phyloP scores from a whole-genome alignment of 495 filamentous ascomycete genomes.

The Penicillium verhagenii region DNA sequence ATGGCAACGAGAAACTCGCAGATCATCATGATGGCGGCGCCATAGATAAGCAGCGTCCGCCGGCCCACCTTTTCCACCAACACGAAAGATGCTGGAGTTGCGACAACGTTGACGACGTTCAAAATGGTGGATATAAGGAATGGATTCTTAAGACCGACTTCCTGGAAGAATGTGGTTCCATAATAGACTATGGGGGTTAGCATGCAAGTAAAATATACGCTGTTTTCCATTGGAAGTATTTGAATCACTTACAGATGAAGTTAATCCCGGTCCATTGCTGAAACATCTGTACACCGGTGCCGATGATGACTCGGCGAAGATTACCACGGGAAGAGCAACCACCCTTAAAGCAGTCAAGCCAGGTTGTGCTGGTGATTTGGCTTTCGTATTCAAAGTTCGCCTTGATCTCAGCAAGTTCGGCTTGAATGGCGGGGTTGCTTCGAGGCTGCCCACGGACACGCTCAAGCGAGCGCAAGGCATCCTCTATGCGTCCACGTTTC shows the following conservation, averaged over 20 bases:
- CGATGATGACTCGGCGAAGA: slow-evolving; percentile 64
- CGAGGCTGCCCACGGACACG: slow-evolving; percentile 41
- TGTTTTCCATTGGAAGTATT: slow-evolving; percentile 17
- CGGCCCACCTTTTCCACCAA: slow-evolving; percentile 74
- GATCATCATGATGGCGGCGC: slow-evolving; percentile 60
- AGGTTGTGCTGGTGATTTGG: slow-evolving; percentile 52
- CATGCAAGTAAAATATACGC: slow-evolving; percentile 15
- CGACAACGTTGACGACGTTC: slow-evolving; percentile 64
- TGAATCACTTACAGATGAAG: slow-evolving; percentile 49
- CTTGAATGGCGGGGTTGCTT: slow-evolving; percentile 59
- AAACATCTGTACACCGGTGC: slow-evolving; percentile 69
- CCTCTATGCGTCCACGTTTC: slow-evolving; percentile 43
- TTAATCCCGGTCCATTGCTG: slow-evolving; percentile 79
- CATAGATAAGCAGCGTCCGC: slow-evolving; percentile 68
- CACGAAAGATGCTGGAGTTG: slow-evolving; percentile 67
- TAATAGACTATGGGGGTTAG: slow-evolving; percentile 54
- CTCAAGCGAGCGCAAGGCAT: slow-evolving; percentile 38
- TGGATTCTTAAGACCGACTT: slow-evolving; percentile 59
- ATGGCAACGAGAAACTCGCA: slow-evolving; percentile 62
- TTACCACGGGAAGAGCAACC: slow-evolving; percentile 50
- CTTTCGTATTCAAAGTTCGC: slow-evolving; percentile 68
- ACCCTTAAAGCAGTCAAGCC: slow-evolving; percentile 62
- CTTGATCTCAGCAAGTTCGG: slow-evolving; percentile 71
- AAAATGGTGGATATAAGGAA: slow-evolving; percentile 68
- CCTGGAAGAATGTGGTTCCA: slow-evolving; percentile 65